Conservation (phyloP, 306 rosid species). For the Rosa rugosa region DNA sequence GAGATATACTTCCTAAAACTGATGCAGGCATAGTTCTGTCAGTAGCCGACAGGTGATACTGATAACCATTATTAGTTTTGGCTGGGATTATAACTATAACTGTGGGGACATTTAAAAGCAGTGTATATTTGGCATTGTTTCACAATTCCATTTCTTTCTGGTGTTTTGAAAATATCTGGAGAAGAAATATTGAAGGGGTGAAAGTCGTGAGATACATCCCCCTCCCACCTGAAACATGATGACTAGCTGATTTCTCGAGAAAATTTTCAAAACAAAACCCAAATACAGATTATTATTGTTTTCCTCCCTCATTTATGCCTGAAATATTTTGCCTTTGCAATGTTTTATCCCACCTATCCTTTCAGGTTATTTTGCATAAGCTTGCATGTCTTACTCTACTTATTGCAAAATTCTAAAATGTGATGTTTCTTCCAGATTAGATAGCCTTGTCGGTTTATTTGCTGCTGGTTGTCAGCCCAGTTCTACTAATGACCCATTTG, state of each 20-base stretch:
- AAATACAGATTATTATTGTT: neutral
- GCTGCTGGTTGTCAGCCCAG: conserved; percentile 95
- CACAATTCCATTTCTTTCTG: neutral
- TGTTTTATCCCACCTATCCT: neutral
- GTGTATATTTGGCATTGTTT: neutral
- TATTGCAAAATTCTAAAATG: conserved; percentile 23
- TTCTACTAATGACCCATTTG: conserved; percentile 87
- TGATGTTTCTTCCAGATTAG: conserved; percentile 63
- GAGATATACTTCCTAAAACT: conserved; percentile 74
- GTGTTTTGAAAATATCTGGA: neutral
- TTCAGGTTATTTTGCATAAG: neutral
- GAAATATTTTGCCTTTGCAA: neutral
- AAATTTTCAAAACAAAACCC: neutral
- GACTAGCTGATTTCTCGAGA: neutral
- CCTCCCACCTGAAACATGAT: neutral
- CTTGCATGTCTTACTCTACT: neutral
- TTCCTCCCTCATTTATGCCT: neutral
- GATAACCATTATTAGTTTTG: neutral
- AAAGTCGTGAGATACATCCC: neutral
- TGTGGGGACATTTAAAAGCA: neutral
- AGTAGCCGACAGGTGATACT: conserved; percentile 75
- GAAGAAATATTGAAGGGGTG: neutral
- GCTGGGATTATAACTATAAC: neutral
- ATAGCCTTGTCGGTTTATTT: conserved; percentile 92
- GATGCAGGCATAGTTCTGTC: conserved; percentile 84